Evolutionary conservation across 2,329 filamentous ascomycete species (phyloP), one percentile per base, ranked within the genome.

Genomic region (Colletotrichum lini): DNA sequence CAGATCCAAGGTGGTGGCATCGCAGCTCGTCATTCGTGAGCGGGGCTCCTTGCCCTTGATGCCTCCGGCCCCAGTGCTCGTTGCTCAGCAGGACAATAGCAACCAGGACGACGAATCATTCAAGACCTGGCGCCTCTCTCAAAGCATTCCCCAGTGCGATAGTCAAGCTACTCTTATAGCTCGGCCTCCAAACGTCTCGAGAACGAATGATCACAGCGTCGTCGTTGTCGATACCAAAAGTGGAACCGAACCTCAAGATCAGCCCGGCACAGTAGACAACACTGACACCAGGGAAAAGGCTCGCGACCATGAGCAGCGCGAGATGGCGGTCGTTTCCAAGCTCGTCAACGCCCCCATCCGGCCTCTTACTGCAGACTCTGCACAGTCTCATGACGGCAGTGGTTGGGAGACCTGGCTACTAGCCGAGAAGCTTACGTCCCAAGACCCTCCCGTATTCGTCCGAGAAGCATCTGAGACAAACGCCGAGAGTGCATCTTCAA

Each of bases 111-210:
- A 65, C 26, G 66, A 73, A 2, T 76, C 75, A 16, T 70, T 75
- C 60, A 64, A 61, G 52, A 74, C 73, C 40, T 75, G 75, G 74
- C 56, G 70, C 4, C 60, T 76, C 30, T 76, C 74, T 10, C 67
- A 72, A 26, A 64, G 49, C 52, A 67, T 60, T 6, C 15, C 54
- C 35, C 67, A 54, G 7, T 16, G 62, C 23, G 63, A 67, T 26
- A 67, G 57, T 12, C 67, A 62, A 16, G 53, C 21, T 13, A 44
- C 56, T 21, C 18, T 61, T 26, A 10, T 23, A 42, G 9, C 21
- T 18, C 42, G 44, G n/a, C 23, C 35, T 21, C 54, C 23, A 38
- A 44, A 61, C 30, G 49, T n/a, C 18, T 35, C 52, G 10, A 21
- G 38, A 16, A n/a, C 26, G 21, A 18, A 40, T 13, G 15, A 42